These are phyloP conservation scores for Lathyrus tuberosus DNA, from an alignment of 306 rosid species.

Conservation along the genomic window DNA sequence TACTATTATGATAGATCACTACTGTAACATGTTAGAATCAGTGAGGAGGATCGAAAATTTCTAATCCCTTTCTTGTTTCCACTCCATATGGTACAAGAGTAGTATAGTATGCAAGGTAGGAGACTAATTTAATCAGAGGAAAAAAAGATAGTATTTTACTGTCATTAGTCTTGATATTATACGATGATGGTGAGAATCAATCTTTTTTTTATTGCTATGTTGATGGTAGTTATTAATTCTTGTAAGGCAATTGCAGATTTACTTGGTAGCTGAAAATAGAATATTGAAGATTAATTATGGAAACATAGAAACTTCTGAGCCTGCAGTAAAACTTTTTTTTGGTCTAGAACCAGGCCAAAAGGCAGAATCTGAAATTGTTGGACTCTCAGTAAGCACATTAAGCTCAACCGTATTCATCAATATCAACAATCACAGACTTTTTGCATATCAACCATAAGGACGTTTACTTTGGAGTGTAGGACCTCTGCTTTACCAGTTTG, in stretches of 20 bases:
- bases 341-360: constrained; percentile 51
- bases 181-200: too few relatives aligned
- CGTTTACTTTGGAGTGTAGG: constrained; percentile 72
- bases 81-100: too few relatives aligned
- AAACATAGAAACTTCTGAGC: constrained; percentile 43
- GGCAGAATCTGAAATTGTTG: constrained; percentile 54
- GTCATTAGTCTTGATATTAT: too few relatives aligned
- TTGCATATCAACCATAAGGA: constrained; percentile 55
- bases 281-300: constrained; percentile 58
- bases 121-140: too few relatives aligned
- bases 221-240: constrained; percentile 4
- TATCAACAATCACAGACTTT: constrained; percentile 62
- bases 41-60: too few relatives aligned
- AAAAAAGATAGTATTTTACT: too few relatives aligned
- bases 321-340: constrained; percentile 53
- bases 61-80: too few relatives aligned
- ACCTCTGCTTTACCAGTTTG: constrained; percentile 68
- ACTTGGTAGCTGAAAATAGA: constrained; percentile 72
- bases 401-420: constrained; percentile 59
- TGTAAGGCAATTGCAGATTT: constrained; percentile 55
- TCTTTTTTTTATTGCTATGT: too few relatives aligned
- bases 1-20: too few relatives aligned
- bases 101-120: too few relatives aligned
- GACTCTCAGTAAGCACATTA: constrained; percentile 66
- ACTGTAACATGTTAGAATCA: too few relatives aligned